Conservation (phyloP, 2,329 filamentous ascomycete species). For the Aspergillus tanneri region DNA sequence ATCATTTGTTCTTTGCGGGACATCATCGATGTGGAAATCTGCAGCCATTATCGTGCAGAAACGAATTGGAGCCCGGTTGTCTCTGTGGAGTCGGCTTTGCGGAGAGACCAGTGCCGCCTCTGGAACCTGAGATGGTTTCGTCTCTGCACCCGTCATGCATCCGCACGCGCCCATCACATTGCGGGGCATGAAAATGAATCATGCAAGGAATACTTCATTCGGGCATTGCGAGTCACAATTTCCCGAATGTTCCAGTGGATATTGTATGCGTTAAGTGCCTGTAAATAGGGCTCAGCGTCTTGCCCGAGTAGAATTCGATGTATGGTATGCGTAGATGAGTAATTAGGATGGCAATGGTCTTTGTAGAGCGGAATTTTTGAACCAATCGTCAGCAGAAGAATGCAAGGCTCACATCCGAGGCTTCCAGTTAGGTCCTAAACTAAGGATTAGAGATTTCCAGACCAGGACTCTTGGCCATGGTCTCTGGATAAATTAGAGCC, state of each 20-base stretch:
- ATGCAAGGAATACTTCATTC: neutral
- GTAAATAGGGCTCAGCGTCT: conserved; percentile 1
- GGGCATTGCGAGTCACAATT: neutral
- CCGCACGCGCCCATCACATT: neutral
- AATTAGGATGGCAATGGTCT: too few relatives aligned
- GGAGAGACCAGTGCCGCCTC: neutral
- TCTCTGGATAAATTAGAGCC: conserved; percentile 4
- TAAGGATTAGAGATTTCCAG: neutral
- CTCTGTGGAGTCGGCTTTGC: neutral
- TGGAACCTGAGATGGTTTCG: neutral
- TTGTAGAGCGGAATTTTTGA: too few relatives aligned
- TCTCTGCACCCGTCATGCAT: neutral
- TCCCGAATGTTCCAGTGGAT: neutral
- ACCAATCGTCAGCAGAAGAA: neutral
- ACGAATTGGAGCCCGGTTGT: neutral
- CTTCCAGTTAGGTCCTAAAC: neutral
- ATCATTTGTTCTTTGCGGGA: neutral
- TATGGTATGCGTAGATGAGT: too few relatives aligned
- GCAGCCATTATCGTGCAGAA: neutral
- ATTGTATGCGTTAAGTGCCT: neutral
- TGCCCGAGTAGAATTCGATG: too few relatives aligned
- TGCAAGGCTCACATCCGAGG: neutral
- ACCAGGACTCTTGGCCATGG: neutral
- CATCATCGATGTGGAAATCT: neutral
- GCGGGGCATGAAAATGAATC: neutral